phyloP scores from a whole-genome alignment of 202 grass and related monocot genomes.

The Dendrocalamus latiflorus region DNA sequence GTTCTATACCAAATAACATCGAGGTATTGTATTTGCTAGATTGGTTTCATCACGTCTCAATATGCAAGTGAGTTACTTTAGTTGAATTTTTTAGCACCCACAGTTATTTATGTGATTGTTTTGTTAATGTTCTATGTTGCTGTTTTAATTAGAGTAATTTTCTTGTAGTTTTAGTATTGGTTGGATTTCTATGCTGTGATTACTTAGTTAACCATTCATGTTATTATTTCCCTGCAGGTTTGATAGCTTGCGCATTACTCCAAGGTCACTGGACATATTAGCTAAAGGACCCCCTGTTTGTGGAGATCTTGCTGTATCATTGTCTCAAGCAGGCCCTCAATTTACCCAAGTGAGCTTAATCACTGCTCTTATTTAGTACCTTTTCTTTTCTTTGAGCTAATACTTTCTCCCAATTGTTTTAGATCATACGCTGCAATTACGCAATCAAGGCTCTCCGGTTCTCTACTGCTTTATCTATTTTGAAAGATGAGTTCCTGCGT shows the following conservation, averaged over 20 bases:
- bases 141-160: background rate
- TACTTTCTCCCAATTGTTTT: conserved; percentile 28
- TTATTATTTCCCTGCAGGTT: conserved; percentile 53
- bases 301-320: conserved; percentile 85
- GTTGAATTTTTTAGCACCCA: background rate
- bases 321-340: conserved; percentile 98
- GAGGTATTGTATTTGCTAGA: conserved; percentile 55
- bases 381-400: conserved; percentile 16
- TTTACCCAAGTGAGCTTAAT: conserved; percentile 80
- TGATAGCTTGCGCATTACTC: conserved; percentile 85
- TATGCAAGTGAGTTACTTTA: conserved; percentile 12
- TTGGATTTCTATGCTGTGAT: conserved; percentile 30
- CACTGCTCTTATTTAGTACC: conserved; percentile 6
- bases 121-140: background rate
- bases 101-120: background rate
- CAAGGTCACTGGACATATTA: conserved; percentile 89
- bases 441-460: conserved; percentile 96
- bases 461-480: conserved; percentile 84
- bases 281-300: conserved; percentile 87
- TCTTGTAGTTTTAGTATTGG: background rate
- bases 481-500: conserved; percentile 96
- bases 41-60: background rate
- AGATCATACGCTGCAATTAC: conserved; percentile 84
- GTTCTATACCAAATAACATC: conserved; percentile 98
- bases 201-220: conserved; percentile 21